Base-by-base conservation (phyloP, 768 basidiomycete genomes). In the Polyporus arcularius region DNA sequence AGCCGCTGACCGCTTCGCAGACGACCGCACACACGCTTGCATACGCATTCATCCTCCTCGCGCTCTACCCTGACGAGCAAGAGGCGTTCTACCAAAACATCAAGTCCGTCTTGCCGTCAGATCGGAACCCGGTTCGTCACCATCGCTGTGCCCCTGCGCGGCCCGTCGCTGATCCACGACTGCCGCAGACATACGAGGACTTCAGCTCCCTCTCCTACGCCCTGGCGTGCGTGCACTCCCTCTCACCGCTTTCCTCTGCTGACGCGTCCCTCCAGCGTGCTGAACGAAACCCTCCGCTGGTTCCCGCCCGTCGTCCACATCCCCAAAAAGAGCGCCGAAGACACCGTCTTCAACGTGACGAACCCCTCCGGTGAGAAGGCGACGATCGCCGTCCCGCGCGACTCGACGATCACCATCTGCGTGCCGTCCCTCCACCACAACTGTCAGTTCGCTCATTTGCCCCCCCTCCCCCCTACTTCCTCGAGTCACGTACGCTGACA, bases 31-130 rank as follows among this genome's bases (percentile, higher is more conserved):
- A 76, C 60, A 69, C 75, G 11, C 69, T 77, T 21, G 64, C 69
- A 30, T 75, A 69, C 64, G 64, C 72, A 1, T 61, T 79, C 55
- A 76, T 65, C 26, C 63, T 77, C 47, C 73, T 80, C 8, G 79
- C 79, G 9, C 65, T 78, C 11, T 68, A 80, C 65, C 77, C 70
- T 10, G 75, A 78, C 6, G 73, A 75, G 51, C 79, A 80, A 61
- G 74, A 78, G 52, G 71, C 63, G 48, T 63, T 78, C 6, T 75
- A 74, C 64, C 61, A 72, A 16, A 64, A 75, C 35, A 68, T 75
- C 57, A 66, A 68, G 50, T 42, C 45, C 8, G 65, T 74, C n/a
- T 43, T 73, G 12, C 63, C 64, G 9, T 69, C 72, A 42, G 71
- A 58, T 38, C 57, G 60, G 53, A 35, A 65, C 7, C 74, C 75